Base-by-base conservation (phyloP, 768 basidiomycete species). In the Leccinum boreale region DNA sequence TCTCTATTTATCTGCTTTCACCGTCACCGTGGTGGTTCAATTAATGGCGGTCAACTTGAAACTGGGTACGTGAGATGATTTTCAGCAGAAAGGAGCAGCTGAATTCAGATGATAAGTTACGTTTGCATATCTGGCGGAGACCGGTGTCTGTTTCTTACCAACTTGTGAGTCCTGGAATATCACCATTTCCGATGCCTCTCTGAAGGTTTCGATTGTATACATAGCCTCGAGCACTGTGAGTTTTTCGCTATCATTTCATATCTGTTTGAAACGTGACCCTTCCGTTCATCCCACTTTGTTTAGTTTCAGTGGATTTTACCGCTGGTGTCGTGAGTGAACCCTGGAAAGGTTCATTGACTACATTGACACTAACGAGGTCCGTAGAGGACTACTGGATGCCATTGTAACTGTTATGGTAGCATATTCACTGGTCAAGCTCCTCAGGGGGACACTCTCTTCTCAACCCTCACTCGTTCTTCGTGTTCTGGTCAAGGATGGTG, bases 401-500 rank as follows among this genome's bases (percentile, higher is more conserved):
- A 1, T 35, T 31, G 26, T 54, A 12, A 52, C 46, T 28, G 3
- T 35, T 7, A 46, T 63, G 39, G 39, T 50, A 11, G 26, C 21
- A 11, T 21, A 17, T 47, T 50, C 62, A 9, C 49, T 63, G 29
- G 1, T 8, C 11, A 60, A 42, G n/a, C 36, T 50, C 28, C 15
- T 47, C 23, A 24, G 8, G 23, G 46, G 19, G 23, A 3, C 7
- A 2, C 23, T 15, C 23, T 47, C 46, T 47, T 24, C 24, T 24
- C 46, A 47, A 47, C 46, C 46, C 6, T 58, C 62, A 14, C 9
- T 12, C 3, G 52, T 64, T 7, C 14, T 60, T 10, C 26, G 3
- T 17, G 4, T 51, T 19, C 62, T 62, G 5, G 8, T 46, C 14
- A 28, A 21, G 35, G 62, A 62, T 42, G 62, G 62, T 63, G 45